Evolutionary conservation across 116 monocot genomes (phyloP).

Genomic region (Posidonia oceanica): DNA sequence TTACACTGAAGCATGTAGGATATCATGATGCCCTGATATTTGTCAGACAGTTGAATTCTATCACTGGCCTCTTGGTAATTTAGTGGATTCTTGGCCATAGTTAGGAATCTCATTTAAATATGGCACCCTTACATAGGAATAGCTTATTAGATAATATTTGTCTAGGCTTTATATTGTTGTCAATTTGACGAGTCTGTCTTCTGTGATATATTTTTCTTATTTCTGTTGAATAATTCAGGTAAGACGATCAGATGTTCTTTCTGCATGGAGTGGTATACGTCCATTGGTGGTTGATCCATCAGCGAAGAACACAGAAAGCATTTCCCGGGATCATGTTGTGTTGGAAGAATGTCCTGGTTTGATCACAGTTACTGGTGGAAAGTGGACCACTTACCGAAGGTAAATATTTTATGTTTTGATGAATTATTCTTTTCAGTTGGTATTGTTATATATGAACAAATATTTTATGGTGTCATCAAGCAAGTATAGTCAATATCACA

Average conservation of each 20-base stretch:
- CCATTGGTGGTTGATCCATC: conserved; percentile 86
- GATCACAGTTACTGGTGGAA: conserved; percentile 95
- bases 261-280: conserved; percentile 99
- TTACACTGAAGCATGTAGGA: too few species aligned
- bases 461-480: too few species aligned
- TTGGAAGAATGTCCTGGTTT: conserved; percentile 87
- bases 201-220: background rate
- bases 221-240: conserved; percentile 37
- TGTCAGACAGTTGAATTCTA: too few species aligned
- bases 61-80: too few species aligned
- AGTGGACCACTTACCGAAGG: conserved; percentile 99
- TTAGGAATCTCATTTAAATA: too few species aligned
- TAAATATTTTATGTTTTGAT: conserved; percentile 10
- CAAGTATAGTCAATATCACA: too few species aligned
- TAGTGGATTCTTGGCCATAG: too few species aligned
- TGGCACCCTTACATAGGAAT: too few species aligned
- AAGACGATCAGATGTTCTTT: conserved; percentile 85
- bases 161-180: too few species aligned
- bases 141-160: too few species aligned
- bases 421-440: background rate
- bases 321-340: conserved; percentile 94
- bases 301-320: conserved; percentile 92
- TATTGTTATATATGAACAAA: too few species aligned
- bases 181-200: background rate
- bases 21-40: too few species aligned